Evolutionary conservation across 169 alveolate genomes (phyloP), one percentile per base, ranked within the genome.

Genomic region (Miamiensis avidus): DNA sequence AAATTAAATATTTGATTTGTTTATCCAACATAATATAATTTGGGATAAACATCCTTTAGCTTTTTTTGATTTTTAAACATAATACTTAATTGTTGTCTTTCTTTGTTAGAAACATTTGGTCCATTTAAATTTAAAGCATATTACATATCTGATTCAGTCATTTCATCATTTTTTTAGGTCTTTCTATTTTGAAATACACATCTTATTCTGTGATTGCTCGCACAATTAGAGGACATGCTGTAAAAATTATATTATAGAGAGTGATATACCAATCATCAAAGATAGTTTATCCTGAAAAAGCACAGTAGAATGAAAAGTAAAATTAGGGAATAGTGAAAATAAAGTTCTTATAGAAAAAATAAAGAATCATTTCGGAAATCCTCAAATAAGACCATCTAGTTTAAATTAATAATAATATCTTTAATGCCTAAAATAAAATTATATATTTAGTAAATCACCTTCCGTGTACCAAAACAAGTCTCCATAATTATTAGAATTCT

Each of bases 301-400:
- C 96, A 74, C 97, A 95, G 78, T 97, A 78, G 82, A 94, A 96
- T 4, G 99, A 98, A 91, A 95, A 98, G 91, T 95, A 96, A 88
- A 98, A 97, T 83, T 98, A 95, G 15, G 99, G 99, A 33, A 98
- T 91, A 29, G 98, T 96, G 85, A 98, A 97, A 65, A 98, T 95
- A 32, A 99, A 93, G 91, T 98, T 98, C 91, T 99, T 99, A 93
- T 98, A 99, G 91, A 99, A 98, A 96, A 98, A 98, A 94, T 99
- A 98, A 82, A 98, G 93, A 78, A 99, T 98, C 88, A 98, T 94
- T 81, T 97, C 97, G 75, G 99, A 94, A 32, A 97, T 93, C 85
- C 99, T 92, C 76, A 97, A 89, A 87, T 98, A 97, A 86, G 98
- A 96, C 88, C 81, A 91, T 84, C 89, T 77, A 77, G n/a, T 31